phyloP scores from a whole-genome alignment of 2,329 filamentous ascomycete species.

The Apiospora arundinis region DNA sequence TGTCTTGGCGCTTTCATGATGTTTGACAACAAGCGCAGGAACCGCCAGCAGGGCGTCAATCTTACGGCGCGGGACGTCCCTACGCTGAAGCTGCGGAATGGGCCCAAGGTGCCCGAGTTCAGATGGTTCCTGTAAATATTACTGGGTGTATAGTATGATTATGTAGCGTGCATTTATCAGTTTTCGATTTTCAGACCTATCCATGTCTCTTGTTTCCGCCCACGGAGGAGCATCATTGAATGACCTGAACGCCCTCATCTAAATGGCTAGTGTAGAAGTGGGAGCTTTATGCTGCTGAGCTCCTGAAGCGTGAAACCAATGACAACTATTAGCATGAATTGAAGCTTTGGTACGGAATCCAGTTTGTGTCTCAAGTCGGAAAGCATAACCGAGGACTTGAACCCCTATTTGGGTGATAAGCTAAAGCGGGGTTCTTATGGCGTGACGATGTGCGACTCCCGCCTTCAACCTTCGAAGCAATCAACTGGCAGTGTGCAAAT shows the following conservation, averaged over 20 bases:
- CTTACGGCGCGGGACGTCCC: slow-evolving; percentile 63
- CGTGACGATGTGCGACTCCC: background rate
- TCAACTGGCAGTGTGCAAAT: background rate
- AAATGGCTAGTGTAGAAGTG: too few relatives aligned
- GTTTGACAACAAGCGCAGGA: slow-evolving; percentile 66
- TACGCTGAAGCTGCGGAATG: slow-evolving; percentile 61
- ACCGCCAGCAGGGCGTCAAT: slow-evolving; percentile 60
- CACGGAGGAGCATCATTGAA: background rate
- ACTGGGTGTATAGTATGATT: background rate
- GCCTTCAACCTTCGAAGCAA: background rate
- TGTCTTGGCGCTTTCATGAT: slow-evolving; percentile 69
- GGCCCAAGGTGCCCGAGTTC: slow-evolving; percentile 59
- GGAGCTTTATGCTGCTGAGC: too few relatives aligned
- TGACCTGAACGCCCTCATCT: too few relatives aligned
- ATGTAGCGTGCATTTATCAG: too few relatives aligned
- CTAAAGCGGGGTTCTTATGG: slow-evolving; percentile 1
- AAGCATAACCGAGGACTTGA: background rate
- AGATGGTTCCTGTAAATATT: slow-evolving; percentile 59
- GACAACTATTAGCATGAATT: too few relatives aligned
- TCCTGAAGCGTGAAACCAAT: too few relatives aligned
- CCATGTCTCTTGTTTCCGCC: background rate
- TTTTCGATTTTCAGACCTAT: background rate
- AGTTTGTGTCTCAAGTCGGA: background rate
- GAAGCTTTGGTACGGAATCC: background rate
- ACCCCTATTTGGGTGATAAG: background rate